A percentile compares a stretch with the other conserved stretches of the same genome.
phyloP scores from a whole-genome alignment of 257 asterid species.

The Nicotiana sylvestris region DNA sequence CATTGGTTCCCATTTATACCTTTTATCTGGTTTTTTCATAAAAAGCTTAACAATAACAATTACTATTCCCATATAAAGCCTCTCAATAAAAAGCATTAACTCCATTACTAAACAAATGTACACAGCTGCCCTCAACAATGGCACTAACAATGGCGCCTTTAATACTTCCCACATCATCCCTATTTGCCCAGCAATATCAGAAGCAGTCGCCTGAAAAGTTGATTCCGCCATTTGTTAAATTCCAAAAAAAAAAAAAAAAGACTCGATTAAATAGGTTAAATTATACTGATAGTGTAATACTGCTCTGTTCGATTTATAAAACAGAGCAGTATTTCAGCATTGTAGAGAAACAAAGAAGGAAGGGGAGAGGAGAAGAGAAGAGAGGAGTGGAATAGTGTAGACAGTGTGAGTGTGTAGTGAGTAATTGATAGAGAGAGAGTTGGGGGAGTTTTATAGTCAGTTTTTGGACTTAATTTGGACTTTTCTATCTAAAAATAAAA shows the following conservation, averaged over 20 bases:
- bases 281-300: background rate
- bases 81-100: conserved; percentile 81
- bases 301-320: background rate
- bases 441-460: conserved; percentile 55
- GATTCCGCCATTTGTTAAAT: conserved; percentile 52
- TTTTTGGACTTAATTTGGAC: conserved; percentile 19
- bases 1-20: conserved; percentile 79
- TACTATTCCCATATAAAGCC: conserved; percentile 90
- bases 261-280: conserved; percentile 5
- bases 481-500: conserved; percentile 14
- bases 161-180: conserved; percentile 79
- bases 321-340: conserved; percentile 40
- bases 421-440: conserved; percentile 44
- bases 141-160: conserved; percentile 75
- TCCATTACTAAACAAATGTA: conserved; percentile 77
- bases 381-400: background rate
- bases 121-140: conserved; percentile 55
- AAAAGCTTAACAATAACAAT: conserved; percentile 73
- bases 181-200: conserved; percentile 53
- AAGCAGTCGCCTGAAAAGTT: conserved; percentile 48
- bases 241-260: conserved; percentile 11
- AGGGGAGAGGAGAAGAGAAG: conserved; percentile 6
- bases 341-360: conserved; percentile 22
- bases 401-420: conserved; percentile 30
- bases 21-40: conserved; percentile 75